Evolutionary conservation across 768 basidiomycete species (phyloP).

Genomic region (Auriscalpium microsporum): DNA sequence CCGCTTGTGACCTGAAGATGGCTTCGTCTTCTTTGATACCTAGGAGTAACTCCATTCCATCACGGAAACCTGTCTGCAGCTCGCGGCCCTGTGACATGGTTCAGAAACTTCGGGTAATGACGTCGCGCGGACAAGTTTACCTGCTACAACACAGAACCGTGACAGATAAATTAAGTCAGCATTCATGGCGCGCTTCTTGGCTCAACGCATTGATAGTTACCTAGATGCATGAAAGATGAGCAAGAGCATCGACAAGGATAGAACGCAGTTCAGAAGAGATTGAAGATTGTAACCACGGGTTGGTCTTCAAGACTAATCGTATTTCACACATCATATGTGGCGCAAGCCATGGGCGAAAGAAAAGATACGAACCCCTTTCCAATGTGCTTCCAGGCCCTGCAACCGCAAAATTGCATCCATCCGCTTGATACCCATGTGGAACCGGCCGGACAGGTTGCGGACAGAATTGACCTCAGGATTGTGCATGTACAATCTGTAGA

Average conservation of each 20-base stretch:
- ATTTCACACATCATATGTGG: slow-evolving; percentile 44
- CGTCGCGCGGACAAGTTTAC: background rate
- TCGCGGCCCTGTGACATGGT: slow-evolving; percentile 38
- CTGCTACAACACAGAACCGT: background rate
- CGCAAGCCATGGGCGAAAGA: slow-evolving; percentile 1
- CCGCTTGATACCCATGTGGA: slow-evolving; percentile 67
- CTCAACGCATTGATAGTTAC: too few species aligned
- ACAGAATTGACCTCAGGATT: slow-evolving; percentile 49
- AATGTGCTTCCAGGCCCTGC: slow-evolving; percentile 66
- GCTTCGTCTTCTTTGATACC: slow-evolving; percentile 35
- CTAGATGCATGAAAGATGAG: background rate
- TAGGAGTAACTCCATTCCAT: slow-evolving; percentile 75
- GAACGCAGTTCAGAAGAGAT: slow-evolving; percentile 19
- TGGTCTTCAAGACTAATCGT: slow-evolving; percentile 96
- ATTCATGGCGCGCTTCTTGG: background rate
- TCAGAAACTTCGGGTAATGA: background rate
- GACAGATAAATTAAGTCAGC: background rate
- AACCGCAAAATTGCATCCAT: slow-evolving; percentile 77
- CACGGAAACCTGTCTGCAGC: slow-evolving; percentile 71
- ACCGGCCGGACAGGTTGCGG: slow-evolving; percentile 50
- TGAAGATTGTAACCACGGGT: slow-evolving; percentile 55
- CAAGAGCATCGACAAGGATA: slow-evolving; percentile 4
- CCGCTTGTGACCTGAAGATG: slow-evolving; percentile 6
- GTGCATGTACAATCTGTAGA: slow-evolving; percentile 55
- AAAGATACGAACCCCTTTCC: slow-evolving; percentile 54